Evolutionary conservation across 75 land plant genomes (phyloP).

Genomic region (Azolla pinnata): DNA sequence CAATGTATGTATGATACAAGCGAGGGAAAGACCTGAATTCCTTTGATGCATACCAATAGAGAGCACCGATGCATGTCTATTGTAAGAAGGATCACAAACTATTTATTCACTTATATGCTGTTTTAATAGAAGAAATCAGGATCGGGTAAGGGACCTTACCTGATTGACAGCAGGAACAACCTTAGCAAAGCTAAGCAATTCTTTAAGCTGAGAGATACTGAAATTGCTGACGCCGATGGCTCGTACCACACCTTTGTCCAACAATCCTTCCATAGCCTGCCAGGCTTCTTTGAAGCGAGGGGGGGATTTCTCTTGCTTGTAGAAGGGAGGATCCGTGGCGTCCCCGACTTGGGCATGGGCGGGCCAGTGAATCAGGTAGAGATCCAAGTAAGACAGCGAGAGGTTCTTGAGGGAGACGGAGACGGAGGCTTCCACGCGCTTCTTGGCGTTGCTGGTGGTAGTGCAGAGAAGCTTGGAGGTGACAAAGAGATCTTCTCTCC

Average conservation of each 20-base stretch:
- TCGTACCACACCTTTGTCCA: conserved; percentile 51
- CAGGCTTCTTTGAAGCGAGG: conserved; percentile 48
- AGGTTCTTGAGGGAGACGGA: conserved; percentile 54
- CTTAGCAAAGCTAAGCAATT: conserved; percentile 58
- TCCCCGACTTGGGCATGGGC: conserved; percentile 43
- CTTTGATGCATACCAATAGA: too few species aligned
- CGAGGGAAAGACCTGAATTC: too few species aligned
- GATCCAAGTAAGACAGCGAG: conserved; percentile 53
- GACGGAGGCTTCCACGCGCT: conserved; percentile 48
- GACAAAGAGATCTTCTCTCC: conserved; percentile 60
- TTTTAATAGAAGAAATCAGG: too few species aligned
- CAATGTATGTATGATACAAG: too few species aligned
- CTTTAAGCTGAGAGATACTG: conserved; percentile 44
- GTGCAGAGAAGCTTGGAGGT: conserved; percentile 65
- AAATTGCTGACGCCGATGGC: conserved; percentile 77
- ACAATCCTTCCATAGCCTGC: conserved; percentile 68
- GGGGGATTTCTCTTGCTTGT: conserved; percentile 26
- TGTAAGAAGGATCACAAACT: too few species aligned
- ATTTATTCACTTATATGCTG: too few species aligned
- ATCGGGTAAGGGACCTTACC: too few species aligned
- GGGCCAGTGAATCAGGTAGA: conserved; percentile 71
- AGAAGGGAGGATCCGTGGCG: conserved; percentile 76
- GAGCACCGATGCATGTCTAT: too few species aligned
- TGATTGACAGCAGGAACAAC: conserved; percentile 73
- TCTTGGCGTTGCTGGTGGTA: conserved; percentile 47